Percentiles rank a stretch among this genome's conserved stretches.
Conservation (phyloP, 768 basidiomycete genomes). For the Kwoniella europaea region DNA sequence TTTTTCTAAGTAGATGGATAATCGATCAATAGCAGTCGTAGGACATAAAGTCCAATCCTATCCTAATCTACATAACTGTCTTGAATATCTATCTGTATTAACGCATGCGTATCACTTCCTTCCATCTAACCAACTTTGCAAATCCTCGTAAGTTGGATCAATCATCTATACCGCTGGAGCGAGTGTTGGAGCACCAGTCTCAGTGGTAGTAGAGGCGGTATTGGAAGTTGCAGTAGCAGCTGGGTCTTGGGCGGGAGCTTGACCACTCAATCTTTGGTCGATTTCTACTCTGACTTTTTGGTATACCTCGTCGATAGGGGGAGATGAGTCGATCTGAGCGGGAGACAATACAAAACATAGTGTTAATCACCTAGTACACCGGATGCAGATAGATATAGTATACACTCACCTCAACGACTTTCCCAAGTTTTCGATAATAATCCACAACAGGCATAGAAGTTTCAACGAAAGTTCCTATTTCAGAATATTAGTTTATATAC, state of each 20-base stretch:
- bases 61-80: slow-evolving; percentile 1
- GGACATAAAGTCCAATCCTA: not conserved
- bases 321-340: slow-evolving; percentile 60
- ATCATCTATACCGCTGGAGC: slow-evolving; percentile 1
- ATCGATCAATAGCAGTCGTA: not conserved
- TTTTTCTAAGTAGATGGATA: no score
- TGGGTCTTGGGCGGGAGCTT: not conserved
- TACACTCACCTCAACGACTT: slow-evolving; percentile 75
- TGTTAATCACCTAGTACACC: no score
- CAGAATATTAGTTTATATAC: no score
- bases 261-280: slow-evolving; percentile 60
- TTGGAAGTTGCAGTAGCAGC: not conserved
- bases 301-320: slow-evolving; percentile 75
- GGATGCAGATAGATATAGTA: not conserved
- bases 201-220: not conserved
- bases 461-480: slow-evolving; percentile 74
- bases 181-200: not conserved
- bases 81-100: no score
- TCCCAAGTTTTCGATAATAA: slow-evolving; percentile 70
- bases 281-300: slow-evolving; percentile 66
- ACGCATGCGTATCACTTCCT: no score
- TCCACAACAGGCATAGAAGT: slow-evolving; percentile 93
- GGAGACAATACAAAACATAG: no score
- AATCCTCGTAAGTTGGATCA: not conserved
- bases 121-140: not conserved